Evolutionary conservation across 345 rosid species (phyloP), one percentile per base, ranked within the genome.

Genomic region (Bretschneidera sinensis): DNA sequence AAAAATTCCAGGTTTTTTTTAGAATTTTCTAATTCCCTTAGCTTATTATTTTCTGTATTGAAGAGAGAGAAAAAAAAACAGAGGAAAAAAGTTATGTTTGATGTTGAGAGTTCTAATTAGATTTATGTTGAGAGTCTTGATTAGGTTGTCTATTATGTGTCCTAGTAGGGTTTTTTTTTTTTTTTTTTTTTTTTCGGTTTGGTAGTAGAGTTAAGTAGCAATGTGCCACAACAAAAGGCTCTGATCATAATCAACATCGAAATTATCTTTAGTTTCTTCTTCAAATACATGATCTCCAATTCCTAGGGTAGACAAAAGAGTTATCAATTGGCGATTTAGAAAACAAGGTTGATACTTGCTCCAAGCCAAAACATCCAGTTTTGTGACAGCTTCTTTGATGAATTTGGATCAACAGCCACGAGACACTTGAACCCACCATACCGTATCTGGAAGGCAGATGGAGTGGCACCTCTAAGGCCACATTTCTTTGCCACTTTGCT

Each of bases 401-500:
- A 84, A 17, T 62, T 60, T 13, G 83, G 95, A 62, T 84, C 90
- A 23, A 80, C 77, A 17, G 95, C 95, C 20, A 87, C 83, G 16
- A 84, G 90, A 50, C 95, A 90, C 72, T 87, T 87, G 80, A 48
- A 51, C 13, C n/a, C n/a, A n/a, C n/a, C n/a, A n/a, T n/a, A n/a
- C n/a, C n/a, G n/a, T n/a, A n/a, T n/a, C n/a, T n/a, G n/a, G n/a
- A n/a, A n/a, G n/a, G n/a, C n/a, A n/a, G n/a, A n/a, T n/a, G n/a
- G n/a, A n/a, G n/a, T n/a, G 23, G 35, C 55, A 51, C 21, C 50
- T 16, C 16, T 67, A 21, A 76, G 57, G 1, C 77, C 68, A 51
- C 77, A 66, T 53, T 78, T 81, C 57, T 9, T 20, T 0, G 87
- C 81, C 3, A 86, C 84, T 8, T 19, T 57, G 23, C 9, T 53